Percentiles rank a stretch among this genome's conserved stretches.
phyloP scores from a whole-genome alignment of 192 early-diverging fungal species.

The Coemansia sp. region DNA sequence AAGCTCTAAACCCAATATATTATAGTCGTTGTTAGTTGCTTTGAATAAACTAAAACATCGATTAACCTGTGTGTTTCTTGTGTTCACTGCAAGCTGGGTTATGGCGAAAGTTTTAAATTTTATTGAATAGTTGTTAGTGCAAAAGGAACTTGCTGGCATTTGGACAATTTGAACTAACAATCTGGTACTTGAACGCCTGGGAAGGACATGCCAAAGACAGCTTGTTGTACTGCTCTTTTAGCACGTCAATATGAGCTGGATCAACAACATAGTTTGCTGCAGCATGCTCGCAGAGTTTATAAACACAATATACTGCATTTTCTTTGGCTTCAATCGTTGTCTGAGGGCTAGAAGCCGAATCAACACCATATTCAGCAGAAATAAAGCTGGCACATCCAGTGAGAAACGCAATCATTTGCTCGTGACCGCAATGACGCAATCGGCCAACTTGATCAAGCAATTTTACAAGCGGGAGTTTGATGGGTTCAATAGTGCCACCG shows the following conservation, averaged over 20 bases:
- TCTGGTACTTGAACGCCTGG: slow-evolving; percentile 41
- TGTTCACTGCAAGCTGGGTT: too few relatives aligned
- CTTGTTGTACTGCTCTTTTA: slow-evolving; percentile 17
- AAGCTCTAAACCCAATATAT: slow-evolving; percentile 23
- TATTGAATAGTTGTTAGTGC: neutral
- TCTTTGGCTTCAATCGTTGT: slow-evolving; percentile 18
- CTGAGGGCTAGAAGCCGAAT: neutral
- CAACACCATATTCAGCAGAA: slow-evolving; percentile 14
- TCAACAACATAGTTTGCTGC: slow-evolving; percentile 35
- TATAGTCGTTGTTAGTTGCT: too few relatives aligned
- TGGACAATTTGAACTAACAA: slow-evolving; percentile 30
- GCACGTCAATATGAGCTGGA: neutral
- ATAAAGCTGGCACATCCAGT: slow-evolving; percentile 14
- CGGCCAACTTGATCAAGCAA: slow-evolving; percentile 23
- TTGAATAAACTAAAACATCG: neutral
- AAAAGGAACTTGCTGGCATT: slow-evolving; percentile 18
- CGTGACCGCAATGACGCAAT: slow-evolving; percentile 32
- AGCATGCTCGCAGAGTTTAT: slow-evolving; percentile 25
- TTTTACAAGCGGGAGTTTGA: slow-evolving; percentile 12
- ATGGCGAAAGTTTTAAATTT: too few relatives aligned
- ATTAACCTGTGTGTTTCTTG: too few relatives aligned
- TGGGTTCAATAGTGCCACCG: neutral
- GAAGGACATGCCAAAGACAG: slow-evolving; percentile 20
- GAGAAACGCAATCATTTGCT: slow-evolving; percentile 27
- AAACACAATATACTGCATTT: slow-evolving; percentile 27